phyloP scores from a whole-genome alignment of 2,329 filamentous ascomycete species.

The Paracorniculantispora psalliotae region DNA sequence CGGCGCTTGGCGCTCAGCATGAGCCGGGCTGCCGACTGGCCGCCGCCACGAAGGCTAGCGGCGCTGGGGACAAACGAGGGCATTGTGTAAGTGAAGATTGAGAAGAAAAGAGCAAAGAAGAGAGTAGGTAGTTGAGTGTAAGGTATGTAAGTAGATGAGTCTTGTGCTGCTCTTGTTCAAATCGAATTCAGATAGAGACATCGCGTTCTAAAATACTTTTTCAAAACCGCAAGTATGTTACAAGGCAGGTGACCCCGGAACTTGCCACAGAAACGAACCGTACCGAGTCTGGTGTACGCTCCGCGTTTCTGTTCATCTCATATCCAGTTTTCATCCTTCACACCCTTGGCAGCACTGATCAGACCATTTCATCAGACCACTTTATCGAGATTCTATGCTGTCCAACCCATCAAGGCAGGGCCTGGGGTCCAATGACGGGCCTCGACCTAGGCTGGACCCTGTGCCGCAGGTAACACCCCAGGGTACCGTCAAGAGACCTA shows the following conservation, averaged over 20 bases:
- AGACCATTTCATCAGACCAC: no score
- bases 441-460: background rate
- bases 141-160: background rate
- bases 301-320: background rate
- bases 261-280: background rate
- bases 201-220: background rate
- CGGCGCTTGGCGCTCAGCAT: background rate
- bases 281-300: background rate
- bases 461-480: background rate
- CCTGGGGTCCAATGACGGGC: background rate
- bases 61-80: background rate
- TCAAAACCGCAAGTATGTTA: background rate
- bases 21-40: background rate
- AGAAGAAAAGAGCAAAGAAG: background rate
- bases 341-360: background rate
- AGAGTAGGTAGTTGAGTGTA: background rate
- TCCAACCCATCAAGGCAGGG: background rate
- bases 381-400: background rate
- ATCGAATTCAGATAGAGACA: background rate
- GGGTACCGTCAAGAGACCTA: background rate
- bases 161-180: background rate
- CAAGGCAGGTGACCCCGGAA: background rate
- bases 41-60: background rate
- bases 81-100: background rate
- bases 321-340: background rate